These are phyloP conservation scores for Phylloporus sp. DNA, from an alignment of 768 basidiomycete species.

Conservation along the genomic window DNA sequence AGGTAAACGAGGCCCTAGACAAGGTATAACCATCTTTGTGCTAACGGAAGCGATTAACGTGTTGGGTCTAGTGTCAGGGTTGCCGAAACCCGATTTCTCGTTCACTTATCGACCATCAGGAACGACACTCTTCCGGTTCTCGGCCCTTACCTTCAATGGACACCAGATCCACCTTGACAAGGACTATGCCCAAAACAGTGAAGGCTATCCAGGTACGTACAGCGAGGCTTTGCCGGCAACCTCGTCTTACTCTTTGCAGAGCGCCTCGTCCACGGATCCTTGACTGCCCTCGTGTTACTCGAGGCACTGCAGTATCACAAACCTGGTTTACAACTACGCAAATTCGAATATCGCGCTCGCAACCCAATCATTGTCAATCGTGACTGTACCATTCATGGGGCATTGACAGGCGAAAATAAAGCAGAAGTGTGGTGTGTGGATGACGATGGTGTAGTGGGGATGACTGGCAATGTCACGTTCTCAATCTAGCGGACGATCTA, in stretches of 20 bases:
- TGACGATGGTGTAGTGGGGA: slow-evolving; percentile 59
- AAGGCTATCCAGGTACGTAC: slow-evolving; percentile 65
- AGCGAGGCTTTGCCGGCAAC: neutral
- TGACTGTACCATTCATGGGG: slow-evolving; percentile 44
- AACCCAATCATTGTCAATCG: slow-evolving; percentile 59
- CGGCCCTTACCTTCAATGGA: slow-evolving; percentile 81
- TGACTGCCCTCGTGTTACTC: slow-evolving; percentile 76
- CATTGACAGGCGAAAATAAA: slow-evolving; percentile 35
- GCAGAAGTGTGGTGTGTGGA: slow-evolving; percentile 57
- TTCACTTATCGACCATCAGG: slow-evolving; percentile 16
- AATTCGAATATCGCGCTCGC: slow-evolving; percentile 68
- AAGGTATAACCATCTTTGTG: slow-evolving; percentile 35
- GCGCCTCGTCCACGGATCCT: slow-evolving; percentile 80
- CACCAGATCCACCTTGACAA: slow-evolving; percentile 83
- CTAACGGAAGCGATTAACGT: neutral
- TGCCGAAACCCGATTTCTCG: neutral
- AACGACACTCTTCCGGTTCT: slow-evolving; percentile 80
- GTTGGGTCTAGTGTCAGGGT: neutral
- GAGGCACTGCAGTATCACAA: slow-evolving; percentile 53
- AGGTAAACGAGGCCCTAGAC: slow-evolving; percentile 33
- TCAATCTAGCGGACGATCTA: neutral
- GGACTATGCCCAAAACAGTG: slow-evolving; percentile 58
- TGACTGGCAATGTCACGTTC: slow-evolving; percentile 51
- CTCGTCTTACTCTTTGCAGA: slow-evolving; percentile 39
- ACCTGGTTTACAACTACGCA: slow-evolving; percentile 42